Evolutionary conservation across 306 rosid genomes (phyloP).

Genomic region (Prunus persica): Prunus_persica_NCBIv2 NC_034015.1:14178001-14178500

Average conservation of each 20-base stretch:
- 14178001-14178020: neutral
- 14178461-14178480: slow-evolving; percentile 80
- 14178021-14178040: neutral
- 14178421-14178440: slow-evolving; percentile 29
- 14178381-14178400: neutral
- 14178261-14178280: too few species aligned
- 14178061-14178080: neutral
- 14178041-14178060: neutral
- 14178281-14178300: too few species aligned
- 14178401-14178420: neutral
- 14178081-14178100: neutral
- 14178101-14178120: slow-evolving; percentile 66
- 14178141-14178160: slow-evolving; percentile 95
- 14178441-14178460: slow-evolving; percentile 87
- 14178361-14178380: neutral
- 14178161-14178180: slow-evolving; percentile 52
- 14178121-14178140: slow-evolving; percentile 85
- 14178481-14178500: slow-evolving; percentile 58
- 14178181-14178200: neutral
- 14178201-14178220: neutral
- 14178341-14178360: neutral
- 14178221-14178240: neutral
- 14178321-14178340: neutral
- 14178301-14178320: neutral
- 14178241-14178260: neutral